Evolutionary conservation across 345 rosid genomes (phyloP).

Genomic region (Citrus glauca): DNA sequence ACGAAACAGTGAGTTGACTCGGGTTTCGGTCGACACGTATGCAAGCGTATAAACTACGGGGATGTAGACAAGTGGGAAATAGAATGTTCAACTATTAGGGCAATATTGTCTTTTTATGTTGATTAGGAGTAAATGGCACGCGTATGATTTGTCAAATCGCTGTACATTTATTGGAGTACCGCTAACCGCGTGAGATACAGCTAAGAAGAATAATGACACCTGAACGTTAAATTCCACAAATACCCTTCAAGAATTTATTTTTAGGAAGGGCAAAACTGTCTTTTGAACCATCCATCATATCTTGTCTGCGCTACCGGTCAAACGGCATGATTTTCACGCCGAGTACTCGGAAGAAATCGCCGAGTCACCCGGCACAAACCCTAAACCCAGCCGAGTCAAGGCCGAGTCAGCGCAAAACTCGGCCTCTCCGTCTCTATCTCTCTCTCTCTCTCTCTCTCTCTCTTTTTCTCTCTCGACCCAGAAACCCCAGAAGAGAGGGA

Average conservation of each 20-base stretch:
- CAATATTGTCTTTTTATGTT: background rate
- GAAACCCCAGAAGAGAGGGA: background rate
- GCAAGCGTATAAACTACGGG: background rate
- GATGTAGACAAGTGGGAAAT: background rate
- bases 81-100: background rate
- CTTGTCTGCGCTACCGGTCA: conserved; percentile 23
- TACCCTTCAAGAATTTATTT: conserved; percentile 23
- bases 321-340: conserved; percentile 20
- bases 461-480: background rate
- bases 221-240: conserved; percentile 8
- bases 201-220: conserved; percentile 40
- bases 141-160: conserved; percentile 23
- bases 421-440: background rate
- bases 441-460: no score
- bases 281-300: conserved; percentile 7
- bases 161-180: conserved; percentile 37
- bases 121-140: background rate
- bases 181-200: conserved; percentile 44
- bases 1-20: background rate
- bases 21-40: background rate
- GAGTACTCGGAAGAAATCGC: conserved; percentile 18
- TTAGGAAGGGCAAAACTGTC: conserved; percentile 35
- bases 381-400: conserved; percentile 15
- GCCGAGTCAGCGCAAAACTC: conserved; percentile 31
- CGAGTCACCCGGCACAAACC: conserved; percentile 14